These are phyloP conservation scores for Gymnopus androsaceus DNA, from an alignment of 1,284 basidiomycete genomes.

Conservation along the genomic window DNA sequence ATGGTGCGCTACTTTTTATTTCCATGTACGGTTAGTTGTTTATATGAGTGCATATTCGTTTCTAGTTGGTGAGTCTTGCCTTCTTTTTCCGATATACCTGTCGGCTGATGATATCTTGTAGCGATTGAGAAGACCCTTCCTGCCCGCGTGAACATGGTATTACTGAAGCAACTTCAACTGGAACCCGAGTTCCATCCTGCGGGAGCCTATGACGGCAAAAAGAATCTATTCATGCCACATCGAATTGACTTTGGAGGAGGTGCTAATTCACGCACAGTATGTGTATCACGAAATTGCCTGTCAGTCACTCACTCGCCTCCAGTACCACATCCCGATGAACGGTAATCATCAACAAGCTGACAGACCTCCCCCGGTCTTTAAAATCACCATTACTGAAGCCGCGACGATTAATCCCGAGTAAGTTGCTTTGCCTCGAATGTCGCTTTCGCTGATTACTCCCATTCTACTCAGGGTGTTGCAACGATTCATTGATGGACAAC, in stretches of 20 bases:
- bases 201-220: constrained; percentile 75
- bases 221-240: constrained; percentile 62
- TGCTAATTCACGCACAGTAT: constrained; percentile 20
- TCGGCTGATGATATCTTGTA: constrained; percentile 28
- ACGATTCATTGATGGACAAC: constrained; percentile 55
- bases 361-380: constrained; percentile 43
- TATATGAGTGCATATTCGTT: constrained; percentile 28
- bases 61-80: neutral
- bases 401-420: constrained; percentile 64
- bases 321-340: constrained; percentile 20
- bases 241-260: constrained; percentile 37
- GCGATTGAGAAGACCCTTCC: constrained; percentile 70
- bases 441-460: constrained; percentile 24
- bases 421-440: constrained; percentile 16
- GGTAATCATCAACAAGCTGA: constrained; percentile 1
- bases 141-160: constrained; percentile 63
- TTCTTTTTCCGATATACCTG: constrained; percentile 3
- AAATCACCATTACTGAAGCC: constrained; percentile 52
- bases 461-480: constrained; percentile 45
- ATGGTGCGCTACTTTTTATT: constrained; percentile 50
- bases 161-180: constrained; percentile 54
- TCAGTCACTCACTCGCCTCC: constrained; percentile 18
- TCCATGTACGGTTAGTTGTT: constrained; percentile 35
- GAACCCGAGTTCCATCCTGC: constrained; percentile 33
- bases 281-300: neutral